Conservation (phyloP, 495 filamentous ascomycete species). For the Penicillium roqueforti region DNA sequence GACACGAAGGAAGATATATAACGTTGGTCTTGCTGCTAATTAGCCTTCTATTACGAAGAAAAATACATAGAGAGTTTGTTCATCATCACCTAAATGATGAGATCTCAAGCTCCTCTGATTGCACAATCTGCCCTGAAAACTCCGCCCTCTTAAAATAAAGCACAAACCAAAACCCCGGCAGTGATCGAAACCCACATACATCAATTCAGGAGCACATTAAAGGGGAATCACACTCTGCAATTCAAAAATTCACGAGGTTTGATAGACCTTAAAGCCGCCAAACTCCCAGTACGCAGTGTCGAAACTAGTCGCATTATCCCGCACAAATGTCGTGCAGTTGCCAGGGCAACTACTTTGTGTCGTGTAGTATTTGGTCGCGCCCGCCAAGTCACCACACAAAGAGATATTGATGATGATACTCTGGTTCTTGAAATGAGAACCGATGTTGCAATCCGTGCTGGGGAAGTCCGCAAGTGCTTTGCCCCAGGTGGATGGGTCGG, state of each 20-base stretch:
- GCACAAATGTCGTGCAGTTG: constrained; percentile 31
- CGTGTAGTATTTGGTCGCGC: constrained; percentile 24
- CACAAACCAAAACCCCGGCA: background rate
- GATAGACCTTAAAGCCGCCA: constrained; percentile 33
- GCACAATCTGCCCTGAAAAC: background rate
- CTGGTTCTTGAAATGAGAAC: constrained; percentile 37
- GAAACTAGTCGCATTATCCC: constrained; percentile 30
- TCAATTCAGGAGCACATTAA: background rate
- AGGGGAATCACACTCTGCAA: background rate
- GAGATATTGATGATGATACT: constrained; percentile 43
- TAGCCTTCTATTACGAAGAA: background rate
- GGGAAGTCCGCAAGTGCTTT: constrained; percentile 40
- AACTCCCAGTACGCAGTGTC: constrained; percentile 41
- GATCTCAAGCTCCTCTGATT: background rate
- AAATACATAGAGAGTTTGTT: background rate
- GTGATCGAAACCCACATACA: background rate
- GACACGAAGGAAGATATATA: background rate
- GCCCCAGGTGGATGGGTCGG: constrained; percentile 31
- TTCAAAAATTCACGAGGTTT: constrained; percentile 5
- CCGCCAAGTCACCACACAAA: constrained; percentile 33
- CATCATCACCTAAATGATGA: background rate
- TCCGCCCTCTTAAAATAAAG: background rate
- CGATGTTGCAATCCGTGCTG: constrained; percentile 37
- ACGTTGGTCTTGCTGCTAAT: background rate
- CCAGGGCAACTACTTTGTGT: constrained; percentile 29